Base-by-base conservation (phyloP, 1,284 basidiomycete genomes). In the Marasmius oreades region DNA sequence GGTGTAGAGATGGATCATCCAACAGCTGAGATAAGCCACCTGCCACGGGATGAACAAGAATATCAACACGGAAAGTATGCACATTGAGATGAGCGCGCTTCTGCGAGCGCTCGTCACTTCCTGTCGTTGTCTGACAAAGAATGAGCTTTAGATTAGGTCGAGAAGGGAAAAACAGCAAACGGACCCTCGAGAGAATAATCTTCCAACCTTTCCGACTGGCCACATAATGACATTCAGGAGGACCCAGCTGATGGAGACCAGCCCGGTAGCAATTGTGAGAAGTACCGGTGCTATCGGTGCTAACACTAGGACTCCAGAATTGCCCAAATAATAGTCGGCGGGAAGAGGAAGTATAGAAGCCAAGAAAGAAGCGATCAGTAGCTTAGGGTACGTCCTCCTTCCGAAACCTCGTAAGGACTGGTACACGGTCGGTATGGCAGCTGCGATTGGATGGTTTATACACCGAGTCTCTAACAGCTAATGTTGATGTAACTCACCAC, bases 11-110 rank as follows among this genome's bases (percentile, higher is more conserved):
- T 95, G 90, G 42, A 93, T 81, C 14, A 89, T 62, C 80, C 89
- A 93, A 61, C 87, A 85, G 34, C 90, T 85, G 14, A 96, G 79
- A 68, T 91, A 94, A 1, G 89, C 92, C 31, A 95, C 90, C 70
- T 97, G 94, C 81, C 92, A 93, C 0, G 95, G 95, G 20, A 96
- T 77, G 56, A 92, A 73, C 26, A 93, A 63, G 60, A 87, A 81
- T 43, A 94, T 85, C 12, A 88, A 72, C 11, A 82, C 59, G 45
- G 87, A 77, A n/a, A 95, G 76, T 14, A 86, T 52, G 5, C 65
- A 64, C 66, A 92, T 80, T 1, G 88, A 90, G 5, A 85, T 46
- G 16, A 88, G 33, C 1, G 79, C 81, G 62, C 75, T 75, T 56
- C 73, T 72, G 45, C 72, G 75, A 39, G 77, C 68, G 31, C 73